Evolutionary conservation across 192 early-diverging fungal species (phyloP).

Genomic region (Spinellus fusiger): DNA sequence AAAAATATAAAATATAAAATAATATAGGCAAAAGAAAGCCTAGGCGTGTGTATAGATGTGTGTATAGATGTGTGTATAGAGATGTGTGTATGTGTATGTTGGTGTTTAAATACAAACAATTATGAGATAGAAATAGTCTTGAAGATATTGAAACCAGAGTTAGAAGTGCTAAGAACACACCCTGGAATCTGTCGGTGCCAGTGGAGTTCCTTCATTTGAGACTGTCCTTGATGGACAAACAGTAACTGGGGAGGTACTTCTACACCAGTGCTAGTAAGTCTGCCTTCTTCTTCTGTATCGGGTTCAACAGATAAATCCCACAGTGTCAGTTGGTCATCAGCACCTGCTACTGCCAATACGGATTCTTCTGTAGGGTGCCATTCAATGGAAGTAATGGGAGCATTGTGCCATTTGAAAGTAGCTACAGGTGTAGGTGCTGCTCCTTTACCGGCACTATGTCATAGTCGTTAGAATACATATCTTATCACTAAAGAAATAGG

Average conservation of each 20-base stretch:
- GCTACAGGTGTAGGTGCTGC: slow-evolving; percentile 69
- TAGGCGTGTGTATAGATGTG: not conserved
- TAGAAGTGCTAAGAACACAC: slow-evolving; percentile 78
- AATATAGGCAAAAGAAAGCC: not conserved
- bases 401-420: slow-evolving; percentile 90
- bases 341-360: slow-evolving; percentile 83
- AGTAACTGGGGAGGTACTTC: slow-evolving; percentile 92
- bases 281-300: slow-evolving; percentile 78
- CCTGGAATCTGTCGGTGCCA: slow-evolving; percentile 96
- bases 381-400: slow-evolving; percentile 92
- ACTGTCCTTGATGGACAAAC: slow-evolving; percentile 93
- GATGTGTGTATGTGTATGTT: not conserved
- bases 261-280: slow-evolving; percentile 55
- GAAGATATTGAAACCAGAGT: slow-evolving; percentile 91
- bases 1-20: too few species aligned
- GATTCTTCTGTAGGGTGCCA: slow-evolving; percentile 94
- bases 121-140: slow-evolving; percentile 87
- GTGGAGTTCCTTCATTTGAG: slow-evolving; percentile 92
- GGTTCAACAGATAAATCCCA: slow-evolving; percentile 98
- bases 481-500: too few species aligned
- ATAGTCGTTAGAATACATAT: too few species aligned
- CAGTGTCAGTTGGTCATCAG: slow-evolving; percentile 92
- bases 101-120: not conserved
- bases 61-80: too few species aligned
- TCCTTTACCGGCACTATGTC: too few species aligned